Evolutionary conservation across 805 yeast species (phyloP).

Genomic region (Pichia gijzeniarum): DNA sequence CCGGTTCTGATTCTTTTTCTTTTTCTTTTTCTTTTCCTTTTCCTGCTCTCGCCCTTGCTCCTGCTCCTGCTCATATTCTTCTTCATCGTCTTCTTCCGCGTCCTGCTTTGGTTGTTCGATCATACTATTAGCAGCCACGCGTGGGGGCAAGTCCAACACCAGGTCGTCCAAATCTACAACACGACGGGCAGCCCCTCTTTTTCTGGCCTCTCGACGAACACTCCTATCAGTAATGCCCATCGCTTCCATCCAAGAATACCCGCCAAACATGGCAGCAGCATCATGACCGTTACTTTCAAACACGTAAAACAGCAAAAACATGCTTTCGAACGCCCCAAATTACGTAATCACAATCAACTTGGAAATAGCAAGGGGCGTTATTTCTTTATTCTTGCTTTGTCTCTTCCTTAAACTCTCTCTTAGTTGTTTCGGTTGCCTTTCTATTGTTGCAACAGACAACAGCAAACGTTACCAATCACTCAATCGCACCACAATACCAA

Average conservation of each 20-base stretch:
- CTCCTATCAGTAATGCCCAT: conserved; percentile 16
- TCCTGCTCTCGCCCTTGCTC: background rate
- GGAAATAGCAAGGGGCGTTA: too few species aligned
- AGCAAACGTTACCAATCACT: too few species aligned
- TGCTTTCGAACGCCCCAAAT: too few species aligned
- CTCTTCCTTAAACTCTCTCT: too few species aligned
- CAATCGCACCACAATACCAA: too few species aligned
- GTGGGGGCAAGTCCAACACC: conserved; percentile 20
- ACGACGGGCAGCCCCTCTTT: conserved; percentile 28
- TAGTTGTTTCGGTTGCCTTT: too few species aligned
- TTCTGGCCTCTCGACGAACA: conserved; percentile 25
- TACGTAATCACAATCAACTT: too few species aligned
- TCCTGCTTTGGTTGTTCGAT: background rate
- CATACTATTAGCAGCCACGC: background rate
- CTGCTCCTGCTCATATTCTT: background rate
- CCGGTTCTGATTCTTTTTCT: background rate
- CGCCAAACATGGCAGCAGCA: background rate
- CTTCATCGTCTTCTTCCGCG: background rate
- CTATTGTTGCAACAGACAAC: too few species aligned
- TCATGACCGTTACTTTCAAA: background rate
- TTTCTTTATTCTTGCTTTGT: too few species aligned
- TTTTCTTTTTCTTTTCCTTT: background rate
- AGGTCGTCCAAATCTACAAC: conserved; percentile 22
- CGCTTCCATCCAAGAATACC: background rate
- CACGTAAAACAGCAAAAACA: background rate